These are phyloP conservation scores for Heritiera fomes DNA, from an alignment of 345 rosid genomes.

Conservation along the genomic window DNA sequence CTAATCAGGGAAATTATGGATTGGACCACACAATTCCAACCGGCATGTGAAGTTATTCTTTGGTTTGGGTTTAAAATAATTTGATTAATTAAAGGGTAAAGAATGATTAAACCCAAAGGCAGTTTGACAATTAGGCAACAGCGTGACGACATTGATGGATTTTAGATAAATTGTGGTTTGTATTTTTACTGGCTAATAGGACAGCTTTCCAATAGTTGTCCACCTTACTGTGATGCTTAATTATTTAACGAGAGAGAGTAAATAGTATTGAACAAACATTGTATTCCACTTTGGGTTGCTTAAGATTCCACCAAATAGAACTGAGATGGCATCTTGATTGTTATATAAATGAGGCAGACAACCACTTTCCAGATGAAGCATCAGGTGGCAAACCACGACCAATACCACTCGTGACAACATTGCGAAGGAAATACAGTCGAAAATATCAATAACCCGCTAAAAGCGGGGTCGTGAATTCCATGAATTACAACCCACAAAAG, in stretches of 20 bases:
- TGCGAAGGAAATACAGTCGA: neutral
- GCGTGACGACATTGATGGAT: too few species aligned
- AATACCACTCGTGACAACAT: neutral
- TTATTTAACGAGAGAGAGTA: neutral
- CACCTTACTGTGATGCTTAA: neutral
- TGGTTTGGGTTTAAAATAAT: too few species aligned
- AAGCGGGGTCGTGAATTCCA: neutral
- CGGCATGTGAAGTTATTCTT: neutral
- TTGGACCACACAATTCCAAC: neutral
- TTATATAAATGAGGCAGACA: neutral
- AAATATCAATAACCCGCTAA: slow-evolving; percentile 1
- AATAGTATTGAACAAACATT: neutral
- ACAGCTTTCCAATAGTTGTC: neutral
- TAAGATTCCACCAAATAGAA: neutral
- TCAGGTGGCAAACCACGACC: neutral
- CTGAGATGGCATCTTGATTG: neutral
- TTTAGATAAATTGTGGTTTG: too few species aligned
- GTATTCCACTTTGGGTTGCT: neutral
- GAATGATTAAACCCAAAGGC: too few species aligned
- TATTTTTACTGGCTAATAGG: neutral
- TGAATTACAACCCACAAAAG: slow-evolving; percentile 16
- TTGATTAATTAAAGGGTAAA: too few species aligned
- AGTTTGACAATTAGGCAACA: too few species aligned
- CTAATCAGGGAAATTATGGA: neutral
- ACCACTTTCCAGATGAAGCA: neutral